Base-by-base conservation (phyloP, 805 yeast genomes). In the Candida oleophila region DNA sequence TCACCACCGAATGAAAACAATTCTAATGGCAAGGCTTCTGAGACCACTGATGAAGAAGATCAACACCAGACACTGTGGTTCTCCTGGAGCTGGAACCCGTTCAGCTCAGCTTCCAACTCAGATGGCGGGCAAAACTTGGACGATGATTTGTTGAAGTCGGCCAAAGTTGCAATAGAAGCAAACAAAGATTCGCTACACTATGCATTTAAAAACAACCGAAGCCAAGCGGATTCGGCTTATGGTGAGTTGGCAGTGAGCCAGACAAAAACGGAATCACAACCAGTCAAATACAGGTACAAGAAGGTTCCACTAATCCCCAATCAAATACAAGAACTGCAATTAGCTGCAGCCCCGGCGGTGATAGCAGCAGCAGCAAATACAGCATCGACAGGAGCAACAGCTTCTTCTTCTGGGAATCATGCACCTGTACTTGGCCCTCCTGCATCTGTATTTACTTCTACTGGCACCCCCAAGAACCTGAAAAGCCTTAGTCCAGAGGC, bases 161-260 rank as follows among this genome's bases (percentile, higher is more conserved):
- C 74, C 8, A 68, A 62, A 44, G 39, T 39, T 20, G 61, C 66
- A 1, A 61, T 72, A 34, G 76, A 72, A 41, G 51, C 49, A 15
- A 49, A 71, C 1, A 60, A 54, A 30, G 73, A 68, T 38, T 50
- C 61, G 11, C 55, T 65, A 25, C 63, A 66, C 44, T 68, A 69
- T 48, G 76, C 74, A 14, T 58, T 61, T 25, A 64, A 54, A 41
- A 42, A 25, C 20, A 55, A 57, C 22, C 46, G 54, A 5, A 39
- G 39, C 28, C 40, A 20, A 11, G 28, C 41, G 11, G 34, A 19
- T 4, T 37, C 45, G 2, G 47, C 54, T 25, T 59, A 55, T 28
- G 53, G 56, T 21, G 71, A 68, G 43, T 47, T 72, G 34, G 63
- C 73, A 1, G 76, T 71, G 1, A 47, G 55, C 40, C 69, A 62